Evolutionary conservation across 2,329 filamentous ascomycete genomes (phyloP), one percentile per base, ranked within the genome.

Genomic region (Neofusicoccum ribis): DNA sequence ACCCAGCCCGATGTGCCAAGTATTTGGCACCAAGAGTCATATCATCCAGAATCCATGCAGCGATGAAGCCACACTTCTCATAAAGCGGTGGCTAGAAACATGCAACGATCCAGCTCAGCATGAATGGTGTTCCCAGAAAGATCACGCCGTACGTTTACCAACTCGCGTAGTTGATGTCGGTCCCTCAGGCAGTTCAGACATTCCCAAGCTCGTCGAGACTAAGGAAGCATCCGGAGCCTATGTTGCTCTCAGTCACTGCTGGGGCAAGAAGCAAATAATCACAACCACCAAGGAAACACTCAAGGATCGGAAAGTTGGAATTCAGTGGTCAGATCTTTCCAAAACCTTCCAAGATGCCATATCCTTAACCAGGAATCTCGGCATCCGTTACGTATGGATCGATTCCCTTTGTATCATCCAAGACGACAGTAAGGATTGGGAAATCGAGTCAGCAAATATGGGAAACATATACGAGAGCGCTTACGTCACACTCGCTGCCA

Each of bases 161-260:
- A 71, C 70, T 5, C 56, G 71, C 41, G 61, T 72, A 0, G 27
- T 72, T 7, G 70, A 71, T 51, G 68, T 72, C 27, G 65, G 64
- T 31, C 34, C 39, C 1, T 11, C 49, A 3, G 47, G 66, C 31
- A 50, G 63, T 11, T 17, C 34, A 14, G 15, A 44, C 1, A 44
- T 68, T 17, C 39, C 39, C 8, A 65, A 47, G 27, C 44, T 58
- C 36, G 39, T 64, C 8, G 66, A 68, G 31, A 49, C 69, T 4
- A 9, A 46, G 5, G 66, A 63, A n/a, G n/a, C 63, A 6, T 12
- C 14, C 17, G 66, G 67, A 27, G 56, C 36, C 41, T 72, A 69
- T 41, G 34, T 71, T 8, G 66, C 69, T 5, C 67, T 73, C 9
- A 71, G 69, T 31, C 70, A 73, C 58, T 72, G 72, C 46, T 73